phyloP scores from a whole-genome alignment of 495 filamentous ascomycete genomes.

The Xylaria acuta region DNA sequence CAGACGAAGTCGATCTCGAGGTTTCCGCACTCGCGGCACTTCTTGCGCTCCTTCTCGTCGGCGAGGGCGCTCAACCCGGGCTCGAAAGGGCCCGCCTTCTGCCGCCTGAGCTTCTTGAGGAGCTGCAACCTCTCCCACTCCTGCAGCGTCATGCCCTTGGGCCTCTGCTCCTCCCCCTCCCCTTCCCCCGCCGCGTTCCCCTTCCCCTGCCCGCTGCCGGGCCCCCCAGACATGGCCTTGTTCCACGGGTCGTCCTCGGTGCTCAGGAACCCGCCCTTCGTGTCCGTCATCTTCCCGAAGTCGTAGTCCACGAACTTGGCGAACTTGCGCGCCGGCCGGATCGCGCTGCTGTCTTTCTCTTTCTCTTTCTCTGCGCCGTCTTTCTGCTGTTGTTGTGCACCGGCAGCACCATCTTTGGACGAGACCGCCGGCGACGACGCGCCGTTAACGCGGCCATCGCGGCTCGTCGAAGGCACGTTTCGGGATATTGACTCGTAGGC shows the following conservation, averaged over 20 bases:
- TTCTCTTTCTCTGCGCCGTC: slow-evolving; percentile 52
- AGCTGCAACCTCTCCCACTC: slow-evolving; percentile 91
- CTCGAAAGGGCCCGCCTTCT: slow-evolving; percentile 83
- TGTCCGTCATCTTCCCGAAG: slow-evolving; percentile 96
- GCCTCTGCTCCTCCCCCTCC: slow-evolving; percentile 63
- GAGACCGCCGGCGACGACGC: slow-evolving; percentile 27
- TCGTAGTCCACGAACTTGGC: slow-evolving; percentile 95
- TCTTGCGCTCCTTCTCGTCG: slow-evolving; percentile 67
- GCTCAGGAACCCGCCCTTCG: slow-evolving; percentile 91
- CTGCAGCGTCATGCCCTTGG: slow-evolving; percentile 77
- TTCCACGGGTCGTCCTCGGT: slow-evolving; percentile 90
- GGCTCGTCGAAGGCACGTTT: slow-evolving; percentile 65
- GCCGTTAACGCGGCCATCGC: slow-evolving; percentile 64
- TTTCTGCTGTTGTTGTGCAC: slow-evolving; percentile 31
- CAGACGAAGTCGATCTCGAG: slow-evolving; percentile 94
- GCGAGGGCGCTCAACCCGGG: slow-evolving; percentile 77
- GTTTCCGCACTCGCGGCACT: slow-evolving; percentile 80
- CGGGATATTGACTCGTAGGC: slow-evolving; percentile 67
- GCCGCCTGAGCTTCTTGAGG: slow-evolving; percentile 68
- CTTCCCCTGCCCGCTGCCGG: slow-evolving; percentile 45
- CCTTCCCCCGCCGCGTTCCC: slow-evolving; percentile 10
- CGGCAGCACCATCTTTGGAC: slow-evolving; percentile 21
- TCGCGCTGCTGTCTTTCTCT: too few relatives aligned
- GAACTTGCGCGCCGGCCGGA: slow-evolving; percentile 80
- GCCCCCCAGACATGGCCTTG: slow-evolving; percentile 64